phyloP scores from a whole-genome alignment of 2,329 filamentous ascomycete species.

The Clarireedia paspali region DNA sequence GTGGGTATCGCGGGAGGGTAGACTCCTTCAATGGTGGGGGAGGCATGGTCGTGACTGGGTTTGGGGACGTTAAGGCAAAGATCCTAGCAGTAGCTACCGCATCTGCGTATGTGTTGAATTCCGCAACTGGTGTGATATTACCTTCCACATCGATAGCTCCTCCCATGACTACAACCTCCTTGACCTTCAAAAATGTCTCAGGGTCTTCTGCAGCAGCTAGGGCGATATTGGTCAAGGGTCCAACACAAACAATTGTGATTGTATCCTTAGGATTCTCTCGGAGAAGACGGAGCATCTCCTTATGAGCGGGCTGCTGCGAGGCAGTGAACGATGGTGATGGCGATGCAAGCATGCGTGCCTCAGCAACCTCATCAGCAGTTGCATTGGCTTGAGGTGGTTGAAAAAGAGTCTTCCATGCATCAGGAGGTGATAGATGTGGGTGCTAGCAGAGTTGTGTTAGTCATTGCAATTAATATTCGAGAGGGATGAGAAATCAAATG shows the following conservation, averaged over 20 bases:
- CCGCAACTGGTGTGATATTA: slow-evolving; percentile 78
- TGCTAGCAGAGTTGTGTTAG: slow-evolving; percentile 38
- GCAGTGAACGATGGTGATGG: slow-evolving; percentile 59
- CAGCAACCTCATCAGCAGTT: slow-evolving; percentile 38
- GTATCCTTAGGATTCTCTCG: slow-evolving; percentile 74
- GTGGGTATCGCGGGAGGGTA: slow-evolving; percentile 54
- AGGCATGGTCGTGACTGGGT: slow-evolving; percentile 74
- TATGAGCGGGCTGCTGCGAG: slow-evolving; percentile 64
- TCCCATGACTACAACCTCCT: slow-evolving; percentile 94
- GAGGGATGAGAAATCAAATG: slow-evolving; percentile 13
- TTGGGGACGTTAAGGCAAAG: slow-evolving; percentile 67
- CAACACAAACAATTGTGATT: slow-evolving; percentile 83
- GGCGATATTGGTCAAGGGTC: slow-evolving; percentile 89
- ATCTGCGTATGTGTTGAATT: slow-evolving; percentile 96
- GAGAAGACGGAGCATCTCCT: slow-evolving; percentile 84
- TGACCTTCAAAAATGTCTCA: slow-evolving; percentile 79
- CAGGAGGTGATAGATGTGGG: slow-evolving; percentile 65
- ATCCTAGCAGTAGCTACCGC: slow-evolving; percentile 68
- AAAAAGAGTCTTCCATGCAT: slow-evolving; percentile 68
- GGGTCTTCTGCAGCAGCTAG: slow-evolving; percentile 82
- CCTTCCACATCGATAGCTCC: slow-evolving; percentile 73
- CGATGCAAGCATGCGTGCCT: slow-evolving; percentile 24
- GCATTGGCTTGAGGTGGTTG: slow-evolving; percentile 35
- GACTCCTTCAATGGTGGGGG: slow-evolving; percentile 46
- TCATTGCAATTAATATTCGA: background rate